phyloP scores from a whole-genome alignment of 1,284 basidiomycete genomes.

The Coniferiporia weirii region DNA sequence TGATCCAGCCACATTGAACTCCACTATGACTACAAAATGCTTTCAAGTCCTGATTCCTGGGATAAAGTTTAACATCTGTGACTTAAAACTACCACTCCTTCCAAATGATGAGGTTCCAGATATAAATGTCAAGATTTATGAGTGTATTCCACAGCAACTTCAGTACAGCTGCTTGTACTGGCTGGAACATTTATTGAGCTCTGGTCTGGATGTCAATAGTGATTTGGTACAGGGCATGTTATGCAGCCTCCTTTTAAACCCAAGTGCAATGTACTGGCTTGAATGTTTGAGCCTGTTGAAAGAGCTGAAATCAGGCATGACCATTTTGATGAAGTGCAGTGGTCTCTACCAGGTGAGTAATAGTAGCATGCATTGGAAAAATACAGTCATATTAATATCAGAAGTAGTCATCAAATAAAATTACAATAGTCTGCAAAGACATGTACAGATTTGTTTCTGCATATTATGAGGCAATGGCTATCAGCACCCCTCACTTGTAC shows the following conservation, averaged over 20 bases:
- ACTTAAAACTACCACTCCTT: constrained; percentile 25
- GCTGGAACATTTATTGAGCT: constrained; percentile 23
- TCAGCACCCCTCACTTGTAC: constrained; percentile 10
- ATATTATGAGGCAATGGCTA: background rate
- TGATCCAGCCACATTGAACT: background rate
- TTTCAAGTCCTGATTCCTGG: constrained; percentile 20
- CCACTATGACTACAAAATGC: background rate
- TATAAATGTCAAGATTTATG: constrained; percentile 17
- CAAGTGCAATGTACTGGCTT: background rate
- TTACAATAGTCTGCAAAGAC: background rate
- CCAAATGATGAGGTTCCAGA: constrained; percentile 22
- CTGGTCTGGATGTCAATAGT: background rate
- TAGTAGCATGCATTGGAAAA: background rate
- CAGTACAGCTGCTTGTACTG: constrained; percentile 26
- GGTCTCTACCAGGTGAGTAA: background rate
- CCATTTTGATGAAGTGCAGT: background rate
- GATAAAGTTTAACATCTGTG: constrained; percentile 31
- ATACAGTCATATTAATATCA: background rate
- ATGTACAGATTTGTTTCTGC: background rate
- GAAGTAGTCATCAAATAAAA: background rate
- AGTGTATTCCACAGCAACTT: constrained; percentile 21
- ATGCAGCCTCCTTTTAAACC: background rate
- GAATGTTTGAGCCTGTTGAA: background rate
- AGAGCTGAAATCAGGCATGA: background rate
- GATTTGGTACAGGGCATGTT: background rate